Conservation (phyloP, 768 basidiomycete genomes). For the Termitomyces sp. region DNA sequence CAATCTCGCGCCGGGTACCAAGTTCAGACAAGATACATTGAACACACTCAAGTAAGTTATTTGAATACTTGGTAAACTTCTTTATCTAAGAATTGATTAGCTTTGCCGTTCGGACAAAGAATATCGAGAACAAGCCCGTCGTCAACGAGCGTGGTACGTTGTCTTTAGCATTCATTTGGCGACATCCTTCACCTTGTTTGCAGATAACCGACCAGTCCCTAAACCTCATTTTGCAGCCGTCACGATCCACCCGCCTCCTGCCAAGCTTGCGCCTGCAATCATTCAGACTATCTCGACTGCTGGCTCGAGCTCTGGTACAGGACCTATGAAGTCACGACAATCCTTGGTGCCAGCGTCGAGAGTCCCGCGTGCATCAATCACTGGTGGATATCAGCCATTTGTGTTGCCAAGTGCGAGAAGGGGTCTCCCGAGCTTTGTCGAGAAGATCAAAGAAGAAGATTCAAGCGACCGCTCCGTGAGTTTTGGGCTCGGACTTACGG, state of each 20-base stretch:
- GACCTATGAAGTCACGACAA: constrained; percentile 23
- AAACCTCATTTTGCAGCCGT: constrained; percentile 67
- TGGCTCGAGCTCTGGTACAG: constrained; percentile 24
- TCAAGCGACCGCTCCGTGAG: constrained; percentile 29
- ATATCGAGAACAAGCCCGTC: constrained; percentile 78
- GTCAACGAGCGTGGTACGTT: constrained; percentile 71
- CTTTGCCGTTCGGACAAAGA: constrained; percentile 82
- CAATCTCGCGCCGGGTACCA: constrained; percentile 79
- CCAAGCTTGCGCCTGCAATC: constrained; percentile 41
- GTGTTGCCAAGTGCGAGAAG: constrained; percentile 23
- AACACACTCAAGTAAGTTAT: constrained; percentile 81
- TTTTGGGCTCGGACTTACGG: constrained; percentile 44
- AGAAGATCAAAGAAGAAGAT: constrained; percentile 24
- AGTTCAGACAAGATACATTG: constrained; percentile 82
- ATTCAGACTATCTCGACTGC: constrained; percentile 38
- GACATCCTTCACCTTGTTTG: neutral
- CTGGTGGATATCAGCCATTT: constrained; percentile 36
- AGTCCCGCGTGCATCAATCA: constrained; percentile 31
- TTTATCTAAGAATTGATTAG: constrained; percentile 24
- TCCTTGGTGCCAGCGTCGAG: constrained; percentile 36
- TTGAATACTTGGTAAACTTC: neutral
- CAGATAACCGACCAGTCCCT: constrained; percentile 58
- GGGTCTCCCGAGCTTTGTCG: constrained; percentile 10
- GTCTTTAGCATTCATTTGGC: constrained; percentile 2
- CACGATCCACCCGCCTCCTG: constrained; percentile 40